Conservation (phyloP, 345 rosid species). For the Nephelium lappaceum region DNA sequence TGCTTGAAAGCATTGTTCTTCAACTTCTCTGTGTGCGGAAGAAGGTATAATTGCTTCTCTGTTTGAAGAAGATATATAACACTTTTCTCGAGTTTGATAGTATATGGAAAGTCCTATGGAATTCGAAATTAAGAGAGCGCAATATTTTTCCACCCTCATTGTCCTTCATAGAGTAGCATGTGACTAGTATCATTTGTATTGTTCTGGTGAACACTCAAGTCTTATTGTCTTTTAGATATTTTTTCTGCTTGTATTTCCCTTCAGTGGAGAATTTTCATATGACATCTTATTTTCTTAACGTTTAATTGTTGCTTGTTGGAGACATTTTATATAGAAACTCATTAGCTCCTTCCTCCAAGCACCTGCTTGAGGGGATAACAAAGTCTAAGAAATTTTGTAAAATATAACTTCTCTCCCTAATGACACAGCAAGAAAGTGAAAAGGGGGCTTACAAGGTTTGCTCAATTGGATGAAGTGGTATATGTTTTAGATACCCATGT, state of each 20-base stretch:
- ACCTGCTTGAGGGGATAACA: constrained; percentile 17
- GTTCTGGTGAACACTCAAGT: background rate
- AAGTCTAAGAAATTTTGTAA: background rate
- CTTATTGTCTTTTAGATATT: background rate
- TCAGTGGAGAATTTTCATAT: background rate
- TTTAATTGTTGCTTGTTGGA: constrained; percentile 12
- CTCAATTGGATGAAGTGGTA: constrained; percentile 2
- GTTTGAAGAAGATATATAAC: background rate
- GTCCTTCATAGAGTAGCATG: background rate
- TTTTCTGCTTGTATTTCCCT: background rate
- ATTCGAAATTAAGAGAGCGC: background rate
- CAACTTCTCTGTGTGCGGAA: constrained; percentile 47
- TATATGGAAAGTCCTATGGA: background rate
- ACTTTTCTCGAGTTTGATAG: background rate
- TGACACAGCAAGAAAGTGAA: background rate
- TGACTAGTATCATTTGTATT: background rate
- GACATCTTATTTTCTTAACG: constrained; percentile 18
- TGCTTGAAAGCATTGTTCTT: constrained; percentile 52
- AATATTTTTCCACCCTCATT: too few species aligned
- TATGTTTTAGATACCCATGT: background rate
- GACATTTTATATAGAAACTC: constrained; percentile 23
- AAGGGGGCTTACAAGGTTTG: constrained; percentile 11
- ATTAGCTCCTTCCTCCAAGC: constrained; percentile 33
- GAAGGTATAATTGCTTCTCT: constrained; percentile 4
- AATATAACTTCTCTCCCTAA: background rate